Percentiles rank a stretch among this genome's conserved stretches.
Evolutionary conservation across 805 yeast genomes (phyloP).

Genomic region (Wickerhamomyces chaumierensis): DNA sequence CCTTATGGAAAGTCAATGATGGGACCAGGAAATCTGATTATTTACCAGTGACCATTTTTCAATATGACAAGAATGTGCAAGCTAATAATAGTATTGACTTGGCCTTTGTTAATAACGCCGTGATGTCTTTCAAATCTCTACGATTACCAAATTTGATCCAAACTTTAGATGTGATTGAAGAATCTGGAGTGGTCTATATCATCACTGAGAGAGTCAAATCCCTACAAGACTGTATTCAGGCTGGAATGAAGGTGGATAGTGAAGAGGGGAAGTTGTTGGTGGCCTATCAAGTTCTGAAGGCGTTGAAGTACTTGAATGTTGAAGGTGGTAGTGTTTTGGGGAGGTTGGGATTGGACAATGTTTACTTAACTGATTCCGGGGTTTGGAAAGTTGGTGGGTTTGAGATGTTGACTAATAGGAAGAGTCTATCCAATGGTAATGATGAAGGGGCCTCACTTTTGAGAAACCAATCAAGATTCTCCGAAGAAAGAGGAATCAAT

Average conservation of each 20-base stretch:
- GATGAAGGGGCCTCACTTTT: too few relatives aligned
- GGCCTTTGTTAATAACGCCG: conserved; percentile 29
- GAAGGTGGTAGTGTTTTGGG: conserved; percentile 54
- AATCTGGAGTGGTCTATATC: conserved; percentile 43
- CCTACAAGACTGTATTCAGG: conserved; percentile 14
- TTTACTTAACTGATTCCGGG: conserved; percentile 58
- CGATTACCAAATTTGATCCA: conserved; percentile 61
- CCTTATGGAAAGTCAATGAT: conserved; percentile 8
- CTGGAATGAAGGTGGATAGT: conserved; percentile 8
- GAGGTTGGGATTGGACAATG: conserved; percentile 40
- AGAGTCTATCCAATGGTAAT: conserved; percentile 17
- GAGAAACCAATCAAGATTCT: too few relatives aligned
- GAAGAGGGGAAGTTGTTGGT: conserved; percentile 39
- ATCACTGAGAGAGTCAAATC: conserved; percentile 62
- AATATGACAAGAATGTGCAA: background rate
- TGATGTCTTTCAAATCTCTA: conserved; percentile 39
- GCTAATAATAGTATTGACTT: background rate
- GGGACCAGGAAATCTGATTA: background rate
- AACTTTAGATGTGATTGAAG: conserved; percentile 53
- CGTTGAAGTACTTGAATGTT: conserved; percentile 45
- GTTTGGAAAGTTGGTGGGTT: conserved; percentile 83
- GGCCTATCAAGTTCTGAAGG: conserved; percentile 38
- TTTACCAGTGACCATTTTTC: background rate
- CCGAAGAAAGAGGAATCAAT: too few relatives aligned
- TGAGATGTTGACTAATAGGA: conserved; percentile 55